A percentile compares a stretch with the other conserved stretches of the same genome.
Conservation (phyloP, 2,329 filamentous ascomycete species). For the Tothia fuscella region DNA sequence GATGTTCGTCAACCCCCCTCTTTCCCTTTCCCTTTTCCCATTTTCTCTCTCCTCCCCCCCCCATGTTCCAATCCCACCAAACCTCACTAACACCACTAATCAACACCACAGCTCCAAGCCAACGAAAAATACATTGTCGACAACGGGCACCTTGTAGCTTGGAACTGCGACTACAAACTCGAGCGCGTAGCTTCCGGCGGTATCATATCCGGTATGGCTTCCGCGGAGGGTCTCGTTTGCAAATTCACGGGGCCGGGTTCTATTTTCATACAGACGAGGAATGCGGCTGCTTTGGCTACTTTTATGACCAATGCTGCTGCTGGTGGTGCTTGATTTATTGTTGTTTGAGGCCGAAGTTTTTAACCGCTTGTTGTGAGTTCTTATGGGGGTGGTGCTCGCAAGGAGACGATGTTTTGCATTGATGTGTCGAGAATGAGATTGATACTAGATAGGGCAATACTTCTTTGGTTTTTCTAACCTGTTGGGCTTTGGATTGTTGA, state of each 20-base stretch:
- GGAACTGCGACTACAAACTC: constrained; percentile 90
- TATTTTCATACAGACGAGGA: constrained; percentile 85
- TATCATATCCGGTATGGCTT: constrained; percentile 74
- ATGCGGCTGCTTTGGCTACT: constrained; percentile 50
- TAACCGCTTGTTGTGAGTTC: not conserved
- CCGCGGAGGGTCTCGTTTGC: constrained; percentile 82
- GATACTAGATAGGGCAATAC: too few species aligned
- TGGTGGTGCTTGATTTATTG: not conserved
- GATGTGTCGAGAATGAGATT: too few species aligned
- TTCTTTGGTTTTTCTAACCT: too few species aligned
- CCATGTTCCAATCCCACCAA: constrained; percentile 23
- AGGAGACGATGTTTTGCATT: too few species aligned
- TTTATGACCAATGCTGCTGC: constrained; percentile 2
- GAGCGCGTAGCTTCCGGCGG: constrained; percentile 85
- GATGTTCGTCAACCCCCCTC: constrained; percentile 49
- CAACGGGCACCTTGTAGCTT: constrained; percentile 87
- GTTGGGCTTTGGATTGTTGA: too few species aligned
- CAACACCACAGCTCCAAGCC: constrained; percentile 32
- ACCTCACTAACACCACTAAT: constrained; percentile 20
- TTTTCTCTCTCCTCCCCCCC: constrained; percentile 1
- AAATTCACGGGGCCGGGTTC: constrained; percentile 85
- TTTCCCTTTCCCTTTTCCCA: constrained; percentile 5
- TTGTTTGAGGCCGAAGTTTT: too few species aligned
- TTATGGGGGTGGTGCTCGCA: too few species aligned
- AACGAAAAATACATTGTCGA: constrained; percentile 87